These are phyloP conservation scores for Pythium oligandrum DNA, from an alignment of 352 stramenopile genomes.

Conservation along the genomic window DNA sequence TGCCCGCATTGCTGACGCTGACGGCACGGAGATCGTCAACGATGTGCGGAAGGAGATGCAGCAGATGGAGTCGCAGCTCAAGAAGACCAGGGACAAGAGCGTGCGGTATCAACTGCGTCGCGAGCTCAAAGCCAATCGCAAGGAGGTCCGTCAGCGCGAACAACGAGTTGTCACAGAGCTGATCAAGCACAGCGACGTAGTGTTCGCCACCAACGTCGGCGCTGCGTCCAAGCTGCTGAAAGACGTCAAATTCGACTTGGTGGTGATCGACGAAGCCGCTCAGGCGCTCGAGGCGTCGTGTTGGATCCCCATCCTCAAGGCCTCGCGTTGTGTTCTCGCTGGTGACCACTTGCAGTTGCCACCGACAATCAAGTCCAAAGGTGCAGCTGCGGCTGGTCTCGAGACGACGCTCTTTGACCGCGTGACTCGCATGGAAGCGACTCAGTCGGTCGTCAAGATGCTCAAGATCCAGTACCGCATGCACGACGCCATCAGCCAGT, in stretches of 20 bases:
- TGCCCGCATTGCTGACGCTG: constrained; percentile 85
- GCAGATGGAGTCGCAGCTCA: constrained; percentile 42
- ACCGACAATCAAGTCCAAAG: constrained; percentile 94
- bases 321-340: constrained; percentile 83
- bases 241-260: constrained; percentile 90
- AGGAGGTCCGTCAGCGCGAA: constrained; percentile 93
- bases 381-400: constrained; percentile 70
- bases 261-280: constrained; percentile 97
- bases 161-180: constrained; percentile 91
- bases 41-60: constrained; percentile 93
- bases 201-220: constrained; percentile 96
- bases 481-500: constrained; percentile 94
- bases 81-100: constrained; percentile 54
- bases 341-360: constrained; percentile 97
- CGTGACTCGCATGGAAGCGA: constrained; percentile 69
- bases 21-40: constrained; percentile 94
- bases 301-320: constrained; percentile 95
- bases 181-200: constrained; percentile 89
- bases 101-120: constrained; percentile 41
- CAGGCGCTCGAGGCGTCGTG: constrained; percentile 96
- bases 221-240: constrained; percentile 89
- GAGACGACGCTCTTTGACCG: constrained; percentile 96
- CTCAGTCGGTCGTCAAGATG: constrained; percentile 82
- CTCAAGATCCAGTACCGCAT: constrained; percentile 97
- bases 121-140: constrained; percentile 90